phyloP scores from a whole-genome alignment of 345 rosid species.

The Populus euphratica region DNA sequence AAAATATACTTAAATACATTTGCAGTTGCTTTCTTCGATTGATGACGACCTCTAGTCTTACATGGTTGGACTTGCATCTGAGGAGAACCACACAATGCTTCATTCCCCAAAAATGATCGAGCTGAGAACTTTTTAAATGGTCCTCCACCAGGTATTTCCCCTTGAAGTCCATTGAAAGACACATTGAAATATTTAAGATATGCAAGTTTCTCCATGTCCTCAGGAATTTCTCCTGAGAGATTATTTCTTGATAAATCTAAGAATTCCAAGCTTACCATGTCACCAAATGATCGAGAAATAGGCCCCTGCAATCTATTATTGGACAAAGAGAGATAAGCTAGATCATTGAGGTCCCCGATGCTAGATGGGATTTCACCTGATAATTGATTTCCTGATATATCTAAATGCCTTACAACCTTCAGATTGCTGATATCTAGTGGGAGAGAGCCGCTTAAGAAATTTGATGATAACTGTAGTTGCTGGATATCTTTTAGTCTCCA shows the following conservation, averaged over 20 bases:
- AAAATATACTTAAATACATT: background rate
- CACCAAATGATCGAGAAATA: conserved; percentile 18
- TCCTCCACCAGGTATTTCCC: conserved; percentile 1
- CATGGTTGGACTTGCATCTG: conserved; percentile 15
- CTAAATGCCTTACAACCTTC: no score
- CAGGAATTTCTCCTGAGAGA: conserved; percentile 19
- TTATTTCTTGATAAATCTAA: conserved; percentile 10
- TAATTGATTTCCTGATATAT: conserved; percentile 16
- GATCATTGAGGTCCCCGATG: background rate
- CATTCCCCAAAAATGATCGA: conserved; percentile 20
- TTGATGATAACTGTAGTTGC: no score
- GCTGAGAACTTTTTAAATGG: conserved; percentile 24
- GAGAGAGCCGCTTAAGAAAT: no score
- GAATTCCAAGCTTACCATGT: conserved; percentile 3
- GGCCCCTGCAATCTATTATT: background rate
- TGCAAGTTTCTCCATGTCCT: background rate
- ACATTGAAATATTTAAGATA: conserved; percentile 12
- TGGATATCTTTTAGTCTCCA: background rate
- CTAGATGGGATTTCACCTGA: conserved; percentile 15
- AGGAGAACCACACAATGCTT: conserved; percentile 24
- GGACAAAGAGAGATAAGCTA: background rate
- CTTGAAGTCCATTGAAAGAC: conserved; percentile 14
- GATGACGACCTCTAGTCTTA: background rate
- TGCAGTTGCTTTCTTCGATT: background rate
- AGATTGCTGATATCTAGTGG: no score